Conservation (phyloP, 805 yeast genomes). For the Kazachstania martiniae region DNA sequence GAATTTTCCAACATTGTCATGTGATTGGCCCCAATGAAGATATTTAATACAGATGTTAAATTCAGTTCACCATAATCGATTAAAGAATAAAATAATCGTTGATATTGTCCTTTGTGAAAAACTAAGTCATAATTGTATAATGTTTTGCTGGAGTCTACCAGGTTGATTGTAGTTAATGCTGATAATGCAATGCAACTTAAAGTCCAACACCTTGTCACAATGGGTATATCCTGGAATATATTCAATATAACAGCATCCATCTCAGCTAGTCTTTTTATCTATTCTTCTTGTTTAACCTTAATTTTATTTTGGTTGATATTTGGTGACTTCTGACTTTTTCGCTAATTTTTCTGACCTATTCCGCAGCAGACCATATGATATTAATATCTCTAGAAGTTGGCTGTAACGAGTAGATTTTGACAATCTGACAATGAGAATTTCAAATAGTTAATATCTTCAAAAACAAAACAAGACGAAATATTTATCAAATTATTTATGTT, state of each 20-base stretch:
- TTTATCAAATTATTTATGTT: too few species aligned
- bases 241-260: conserved; percentile 25
- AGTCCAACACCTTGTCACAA: conserved; percentile 32
- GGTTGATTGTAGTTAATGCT: conserved; percentile 26
- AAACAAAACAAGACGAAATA: too few species aligned
- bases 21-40: conserved; percentile 15
- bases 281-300: too few species aligned
- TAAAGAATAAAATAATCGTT: conserved; percentile 30
- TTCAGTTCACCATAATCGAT: conserved; percentile 29
- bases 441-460: too few species aligned
- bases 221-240: conserved; percentile 27
- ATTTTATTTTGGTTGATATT: too few species aligned
- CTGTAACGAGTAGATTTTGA: too few species aligned
- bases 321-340: too few species aligned
- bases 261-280: too few species aligned
- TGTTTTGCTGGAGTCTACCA: conserved; percentile 24
- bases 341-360: too few species aligned
- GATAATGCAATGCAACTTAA: conserved; percentile 29
- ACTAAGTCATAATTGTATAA: conserved; percentile 30
- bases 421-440: too few species aligned
- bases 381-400: too few species aligned
- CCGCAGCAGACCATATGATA: too few species aligned
- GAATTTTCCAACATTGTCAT: conserved; percentile 21
- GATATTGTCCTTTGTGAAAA: conserved; percentile 30
- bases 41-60: conserved; percentile 14